Base-by-base conservation (phyloP, 1,139 yeast species). In the Candida smagusa region DNA sequence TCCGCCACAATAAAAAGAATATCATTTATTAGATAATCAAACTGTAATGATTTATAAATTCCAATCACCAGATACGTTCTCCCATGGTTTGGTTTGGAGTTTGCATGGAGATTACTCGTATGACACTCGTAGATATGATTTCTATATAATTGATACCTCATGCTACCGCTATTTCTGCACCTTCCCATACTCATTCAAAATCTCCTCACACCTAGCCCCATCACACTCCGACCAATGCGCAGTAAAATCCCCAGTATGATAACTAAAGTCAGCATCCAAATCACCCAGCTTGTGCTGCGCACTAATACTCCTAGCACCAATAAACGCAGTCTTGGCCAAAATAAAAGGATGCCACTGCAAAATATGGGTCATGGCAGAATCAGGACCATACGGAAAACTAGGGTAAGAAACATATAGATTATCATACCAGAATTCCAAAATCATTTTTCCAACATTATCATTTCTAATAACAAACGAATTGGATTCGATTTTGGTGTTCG, bases 331-430 rank as follows among this genome's bases (percentile, higher is more conserved):
- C 51, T 79, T 83, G 38, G 84, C 74, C 48, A 90, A 70, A 29
- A 84, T 65, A 34, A 75, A 77, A 9, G 96, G 95, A 57, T 92
- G 98, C 98, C 97, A 92, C 59, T 88, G 96, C 46, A 89, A 66
- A 28, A 88, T 68, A 58, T 92, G 97, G 19, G 88, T 78, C 37
- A 90, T 57, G 0, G 94, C 87, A 9, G 81, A 73, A 44, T 77
- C 79, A 3, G 85, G 82, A 22, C 77, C 76, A 47, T 54, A 65
- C 12, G 77, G 76, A 61, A 86, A 85, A 54, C 75, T 76, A 25
- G 65, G 68, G 60, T 84, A 88, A 34, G 72, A 69, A 54, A 84
- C 74, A 54, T 79, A 82, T 35, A 87, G 68, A 11, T 79, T 78
- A 54, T 86, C 89, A 28, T 74, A 61, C 90, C 96, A 84, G 47